Conservation (phyloP, 1,139 yeast genomes). For the Fermentozyma sake region DNA sequence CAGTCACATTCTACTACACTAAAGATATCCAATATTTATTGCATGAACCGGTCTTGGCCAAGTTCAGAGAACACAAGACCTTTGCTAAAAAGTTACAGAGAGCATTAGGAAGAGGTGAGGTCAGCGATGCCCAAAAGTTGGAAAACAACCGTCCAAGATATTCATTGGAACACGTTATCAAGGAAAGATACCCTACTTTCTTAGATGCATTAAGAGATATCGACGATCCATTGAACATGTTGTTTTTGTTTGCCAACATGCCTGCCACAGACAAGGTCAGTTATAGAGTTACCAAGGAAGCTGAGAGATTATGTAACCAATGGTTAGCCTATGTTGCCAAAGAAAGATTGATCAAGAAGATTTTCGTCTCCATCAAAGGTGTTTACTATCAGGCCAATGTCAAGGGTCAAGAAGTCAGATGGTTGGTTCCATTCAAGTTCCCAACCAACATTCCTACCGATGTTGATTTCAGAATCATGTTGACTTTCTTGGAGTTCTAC, state of each 20-base stretch:
- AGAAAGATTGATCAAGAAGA: slow-evolving; percentile 78
- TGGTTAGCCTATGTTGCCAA: slow-evolving; percentile 94
- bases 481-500: slow-evolving; percentile 93
- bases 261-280: slow-evolving; percentile 88
- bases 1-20: slow-evolving; percentile 87
- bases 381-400: slow-evolving; percentile 90
- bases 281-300: slow-evolving; percentile 77
- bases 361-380: slow-evolving; percentile 95
- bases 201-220: slow-evolving; percentile 88
- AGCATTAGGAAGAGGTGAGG: slow-evolving; percentile 91
- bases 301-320: slow-evolving; percentile 82
- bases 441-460: slow-evolving; percentile 94
- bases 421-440: slow-evolving; percentile 96
- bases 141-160: slow-evolving; percentile 81
- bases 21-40: slow-evolving; percentile 92
- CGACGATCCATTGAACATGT: slow-evolving; percentile 94
- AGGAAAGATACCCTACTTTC: slow-evolving; percentile 94
- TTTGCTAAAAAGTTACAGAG: slow-evolving; percentile 87
- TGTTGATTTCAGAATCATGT: slow-evolving; percentile 94
- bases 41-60: slow-evolving; percentile 91
- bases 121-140: slow-evolving; percentile 79
- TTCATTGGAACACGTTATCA: slow-evolving; percentile 83
- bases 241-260: slow-evolving; percentile 88
- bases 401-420: slow-evolving; percentile 87
- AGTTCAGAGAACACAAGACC: slow-evolving; percentile 93